These are phyloP conservation scores for carrot (Daucus carota) DNA, from an alignment of 129 eudicot species.

Conservation along the genomic window DH1_v3.0 NC_030386.2:22396001-22396500, in stretches of 20 bases:
- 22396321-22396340: conserved; percentile 86
- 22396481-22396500: neutral
- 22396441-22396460: conserved; percentile 98
- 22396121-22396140: conserved; percentile 77
- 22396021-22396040: conserved; percentile 81
- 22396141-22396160: conserved; percentile 96
- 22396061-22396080: conserved; percentile 55
- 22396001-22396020: conserved; percentile 89
- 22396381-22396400: conserved; percentile 43
- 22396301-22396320: conserved; percentile 85
- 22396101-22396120: conserved; percentile 36
- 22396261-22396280: neutral
- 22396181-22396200: conserved; percentile 96
- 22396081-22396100: conserved; percentile 48
- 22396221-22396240: conserved; percentile 57
- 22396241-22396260: conserved; percentile 13
- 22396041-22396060: conserved; percentile 80
- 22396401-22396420: conserved; percentile 82
- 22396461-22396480: conserved; percentile 83
- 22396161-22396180: conserved; percentile 91
- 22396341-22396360: conserved; percentile 41
- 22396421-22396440: conserved; percentile 92
- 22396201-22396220: conserved; percentile 95
- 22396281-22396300: conserved; percentile 41
- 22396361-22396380: conserved; percentile 69